Evolutionary conservation across 2,329 filamentous ascomycete genomes (phyloP), one percentile per base, ranked within the genome.

Genomic region (Lasiodiplodia gonubiensis): DNA sequence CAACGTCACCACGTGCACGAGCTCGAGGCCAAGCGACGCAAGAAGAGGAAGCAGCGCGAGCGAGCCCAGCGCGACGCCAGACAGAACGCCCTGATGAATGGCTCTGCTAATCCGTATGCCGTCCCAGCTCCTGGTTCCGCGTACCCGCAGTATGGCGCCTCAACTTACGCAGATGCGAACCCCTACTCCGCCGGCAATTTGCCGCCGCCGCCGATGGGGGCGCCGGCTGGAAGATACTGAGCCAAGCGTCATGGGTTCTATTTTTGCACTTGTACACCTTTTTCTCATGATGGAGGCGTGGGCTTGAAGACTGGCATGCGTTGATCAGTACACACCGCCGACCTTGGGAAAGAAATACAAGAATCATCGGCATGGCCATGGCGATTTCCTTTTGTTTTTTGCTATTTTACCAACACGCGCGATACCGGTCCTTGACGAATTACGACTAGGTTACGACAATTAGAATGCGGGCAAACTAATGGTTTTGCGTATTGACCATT

Each of bases 1-100:
- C 84, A 89, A 75, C 83, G 86, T 68, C 84, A 85, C 71, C 83
- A 85, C 73, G 83, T 83, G 65, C 80, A 82, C 64, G 83, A 88
- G 69, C 84, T 89, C 67, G 82, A 86, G 71, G 74, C 81, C 59
- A 81, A 85, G 72, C 78, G 81, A 64, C 78, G 77, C 64, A 79
- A 82, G 74, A 74, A 82, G 65, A 77, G 78, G 70, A 83, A 84
- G 79, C 75, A 75, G 66, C 71, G 77, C 21, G 76, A 81, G 71
- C 74, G 75, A 57, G 73, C 74, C 25, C 81, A 83, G 69, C 81
- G 80, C 69, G 76, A 83, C 70, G 80, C 83, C 70, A 79, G 83
- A 69, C 78, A 82, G 69, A 69, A 72, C 77, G 77, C 70, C 70
- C 42, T 67, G 49, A 48, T 59, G 60, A 72, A 72, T 69, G 72